Conservation (phyloP, 345 rosid genomes). For the Sonneratia alba region DNA sequence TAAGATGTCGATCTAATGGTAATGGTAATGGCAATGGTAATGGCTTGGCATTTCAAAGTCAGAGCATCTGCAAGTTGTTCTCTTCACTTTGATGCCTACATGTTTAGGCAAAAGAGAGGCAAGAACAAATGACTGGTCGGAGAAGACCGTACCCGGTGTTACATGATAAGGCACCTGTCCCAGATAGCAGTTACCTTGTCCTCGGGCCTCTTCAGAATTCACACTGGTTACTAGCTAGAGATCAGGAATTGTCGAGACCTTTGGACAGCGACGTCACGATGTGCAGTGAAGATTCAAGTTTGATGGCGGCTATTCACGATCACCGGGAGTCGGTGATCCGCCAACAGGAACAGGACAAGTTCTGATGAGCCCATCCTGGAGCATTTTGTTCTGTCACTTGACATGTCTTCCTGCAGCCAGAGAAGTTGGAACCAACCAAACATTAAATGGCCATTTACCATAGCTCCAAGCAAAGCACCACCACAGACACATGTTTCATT, state of each 20-base stretch:
- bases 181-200: not conserved
- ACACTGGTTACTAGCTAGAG: not conserved
- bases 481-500: too few relatives aligned
- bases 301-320: not conserved
- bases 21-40: not conserved
- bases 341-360: not conserved
- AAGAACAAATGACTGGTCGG: conserved; percentile 5
- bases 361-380: not conserved
- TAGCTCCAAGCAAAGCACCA: too few relatives aligned
- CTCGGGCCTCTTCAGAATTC: not conserved
- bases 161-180: not conserved
- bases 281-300: not conserved
- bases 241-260: not conserved
- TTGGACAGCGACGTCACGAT: not conserved
- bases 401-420: too few relatives aligned
- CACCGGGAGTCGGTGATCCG: not conserved
- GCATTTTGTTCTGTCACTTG: conserved; percentile 1
- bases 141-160: not conserved
- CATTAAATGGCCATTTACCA: not conserved
- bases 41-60: not conserved
- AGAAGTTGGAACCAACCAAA: not conserved
- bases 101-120: conserved; percentile 4
- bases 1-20: too few relatives aligned
- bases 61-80: not conserved
- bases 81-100: not conserved